Evolutionary conservation across 2,329 filamentous ascomycete genomes (phyloP).

Genomic region (Xylogone sp.): DNA sequence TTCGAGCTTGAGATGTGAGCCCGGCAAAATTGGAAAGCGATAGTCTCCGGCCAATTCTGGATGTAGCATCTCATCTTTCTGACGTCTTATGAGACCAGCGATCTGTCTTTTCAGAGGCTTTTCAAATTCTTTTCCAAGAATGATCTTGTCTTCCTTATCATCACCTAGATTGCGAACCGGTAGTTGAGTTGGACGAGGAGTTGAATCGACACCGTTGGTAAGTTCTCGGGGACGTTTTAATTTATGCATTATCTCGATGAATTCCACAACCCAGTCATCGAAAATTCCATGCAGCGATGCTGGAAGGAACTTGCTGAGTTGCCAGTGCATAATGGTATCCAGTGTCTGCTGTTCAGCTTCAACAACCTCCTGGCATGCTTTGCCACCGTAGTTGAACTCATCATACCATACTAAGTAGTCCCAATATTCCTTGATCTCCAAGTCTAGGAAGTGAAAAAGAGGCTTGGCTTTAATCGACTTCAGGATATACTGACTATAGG

Average conservation of each 20-base stretch:
- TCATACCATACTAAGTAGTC: slow-evolving; percentile 99
- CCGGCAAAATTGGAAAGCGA: slow-evolving; percentile 75
- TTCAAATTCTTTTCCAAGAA: slow-evolving; percentile 79
- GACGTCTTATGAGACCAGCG: slow-evolving; percentile 72
- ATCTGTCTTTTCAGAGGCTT: slow-evolving; percentile 90
- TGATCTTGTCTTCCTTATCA: slow-evolving; percentile 54
- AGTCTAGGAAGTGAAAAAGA: slow-evolving; percentile 92
- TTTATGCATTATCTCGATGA: slow-evolving; percentile 88
- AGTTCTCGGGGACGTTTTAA: slow-evolving; percentile 63
- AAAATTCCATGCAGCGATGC: slow-evolving; percentile 76
- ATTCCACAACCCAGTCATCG: slow-evolving; percentile 90
- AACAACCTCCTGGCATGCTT: slow-evolving; percentile 79
- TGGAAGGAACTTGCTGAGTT: slow-evolving; percentile 87
- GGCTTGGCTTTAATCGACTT: slow-evolving; percentile 96
- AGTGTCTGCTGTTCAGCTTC: slow-evolving; percentile 74
- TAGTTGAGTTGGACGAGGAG: slow-evolving; percentile 55
- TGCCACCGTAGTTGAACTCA: slow-evolving; percentile 97
- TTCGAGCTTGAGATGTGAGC: slow-evolving; percentile 58
- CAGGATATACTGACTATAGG: slow-evolving; percentile 95
- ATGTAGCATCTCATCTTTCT: slow-evolving; percentile 85
- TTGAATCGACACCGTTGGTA: slow-evolving; percentile 44
- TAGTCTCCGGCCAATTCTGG: slow-evolving; percentile 86
- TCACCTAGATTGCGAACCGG: slow-evolving; percentile 54
- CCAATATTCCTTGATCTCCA: slow-evolving; percentile 99
- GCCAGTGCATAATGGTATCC: slow-evolving; percentile 97